Percentiles rank a stretch among this genome's conserved stretches.
Evolutionary conservation across 495 filamentous ascomycete genomes (phyloP).

Genomic region (Paragyromitra xinjiangensis): DNA sequence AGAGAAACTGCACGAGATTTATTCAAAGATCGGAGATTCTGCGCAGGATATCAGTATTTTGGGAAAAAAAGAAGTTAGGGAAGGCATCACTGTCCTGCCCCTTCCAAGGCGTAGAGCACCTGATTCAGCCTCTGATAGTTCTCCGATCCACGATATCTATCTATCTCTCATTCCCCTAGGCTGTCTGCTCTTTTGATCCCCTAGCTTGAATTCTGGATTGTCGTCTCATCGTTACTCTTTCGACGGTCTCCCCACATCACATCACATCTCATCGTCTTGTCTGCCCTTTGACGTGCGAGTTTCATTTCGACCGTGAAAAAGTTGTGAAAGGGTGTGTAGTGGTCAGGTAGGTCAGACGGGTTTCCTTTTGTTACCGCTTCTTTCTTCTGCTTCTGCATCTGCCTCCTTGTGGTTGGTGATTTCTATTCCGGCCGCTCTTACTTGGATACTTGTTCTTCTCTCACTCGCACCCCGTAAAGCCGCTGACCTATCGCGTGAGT

Average conservation of each 20-base stretch:
- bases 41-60: constrained; percentile 7
- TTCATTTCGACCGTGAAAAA: constrained; percentile 26
- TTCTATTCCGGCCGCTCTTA: constrained; percentile 42
- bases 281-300: constrained; percentile 26
- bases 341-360: constrained; percentile 30
- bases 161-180: constrained; percentile 41
- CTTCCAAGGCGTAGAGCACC: constrained; percentile 26
- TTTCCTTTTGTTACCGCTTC: constrained; percentile 31
- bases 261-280: constrained; percentile 49
- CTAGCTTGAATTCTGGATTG: constrained; percentile 37
- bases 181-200: constrained; percentile 4
- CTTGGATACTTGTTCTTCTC: constrained; percentile 55
- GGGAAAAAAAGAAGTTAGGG: constrained; percentile 11
- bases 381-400: constrained; percentile 35
- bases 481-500: constrained; percentile 48
- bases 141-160: constrained; percentile 52
- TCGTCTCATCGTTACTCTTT: constrained; percentile 41
- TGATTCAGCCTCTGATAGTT: constrained; percentile 51
- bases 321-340: constrained; percentile 23
- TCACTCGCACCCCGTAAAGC: constrained; percentile 49
- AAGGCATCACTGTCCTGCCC: constrained; percentile 40
- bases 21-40: constrained; percentile 25
- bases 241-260: constrained; percentile 44
- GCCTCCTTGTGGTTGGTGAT: constrained; percentile 44
- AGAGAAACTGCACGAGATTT: background rate